phyloP scores from a whole-genome alignment of 306 rosid genomes.

The Prunus kanzakura region DNA sequence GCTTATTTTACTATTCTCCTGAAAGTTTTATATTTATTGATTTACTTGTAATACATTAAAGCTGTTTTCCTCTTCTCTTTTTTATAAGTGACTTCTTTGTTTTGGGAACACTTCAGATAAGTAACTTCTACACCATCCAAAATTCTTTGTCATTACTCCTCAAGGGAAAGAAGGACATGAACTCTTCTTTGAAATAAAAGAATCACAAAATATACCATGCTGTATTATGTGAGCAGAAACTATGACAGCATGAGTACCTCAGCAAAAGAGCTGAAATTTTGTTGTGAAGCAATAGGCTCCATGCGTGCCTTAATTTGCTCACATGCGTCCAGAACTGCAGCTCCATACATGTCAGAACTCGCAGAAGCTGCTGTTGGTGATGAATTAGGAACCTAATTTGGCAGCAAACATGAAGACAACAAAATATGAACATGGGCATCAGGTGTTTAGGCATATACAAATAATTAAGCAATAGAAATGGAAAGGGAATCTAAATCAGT shows the following conservation, averaged over 20 bases:
- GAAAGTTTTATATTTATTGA: not conserved
- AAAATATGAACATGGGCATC: conserved; percentile 11
- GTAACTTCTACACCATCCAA: not conserved
- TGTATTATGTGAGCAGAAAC: conserved; percentile 1
- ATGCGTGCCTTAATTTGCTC: conserved; percentile 81
- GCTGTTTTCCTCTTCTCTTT: not conserved
- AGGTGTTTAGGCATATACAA: conserved; percentile 8
- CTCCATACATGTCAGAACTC: conserved; percentile 94
- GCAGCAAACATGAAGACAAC: conserved; percentile 26
- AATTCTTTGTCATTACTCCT: not conserved
- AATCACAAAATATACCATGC: not conserved
- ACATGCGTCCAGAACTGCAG: conserved; percentile 95
- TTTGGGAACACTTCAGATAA: not conserved
- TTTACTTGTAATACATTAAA: not conserved
- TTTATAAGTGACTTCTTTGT: not conserved
- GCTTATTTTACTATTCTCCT: not conserved
- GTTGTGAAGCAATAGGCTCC: conserved; percentile 70
- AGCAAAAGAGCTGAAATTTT: conserved; percentile 39
- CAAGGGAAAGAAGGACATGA: not conserved
- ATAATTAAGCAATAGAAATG: not conserved
- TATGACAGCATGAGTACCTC: not conserved
- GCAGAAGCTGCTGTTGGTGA: conserved; percentile 98
- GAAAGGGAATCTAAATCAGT: not conserved
- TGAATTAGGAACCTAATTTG: conserved; percentile 80
- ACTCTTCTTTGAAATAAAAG: not conserved